A percentile compares a stretch with the other conserved stretches of the same genome.
These are phyloP conservation scores for Ottelia alismoides DNA, from an alignment of 106 monocot genomes.

Conservation along the genomic window DNA sequence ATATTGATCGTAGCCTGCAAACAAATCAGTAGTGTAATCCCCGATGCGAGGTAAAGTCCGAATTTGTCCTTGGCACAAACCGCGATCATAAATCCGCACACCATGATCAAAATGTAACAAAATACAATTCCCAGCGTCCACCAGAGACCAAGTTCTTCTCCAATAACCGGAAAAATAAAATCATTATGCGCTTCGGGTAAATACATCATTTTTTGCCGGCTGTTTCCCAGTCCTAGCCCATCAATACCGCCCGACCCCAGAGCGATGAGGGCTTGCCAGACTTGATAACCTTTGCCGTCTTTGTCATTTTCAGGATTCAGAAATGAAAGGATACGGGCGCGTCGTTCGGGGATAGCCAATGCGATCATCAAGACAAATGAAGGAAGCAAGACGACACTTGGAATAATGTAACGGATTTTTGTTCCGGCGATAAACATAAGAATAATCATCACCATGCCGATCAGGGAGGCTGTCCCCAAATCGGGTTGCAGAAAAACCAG, in stretches of 20 bases:
- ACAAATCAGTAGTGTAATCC: neutral
- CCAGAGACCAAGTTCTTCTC: neutral
- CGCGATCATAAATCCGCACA: neutral
- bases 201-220: neutral
- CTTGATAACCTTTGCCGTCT: neutral
- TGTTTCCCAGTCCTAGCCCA: neutral
- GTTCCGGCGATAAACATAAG: neutral
- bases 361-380: neutral
- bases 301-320: neutral
- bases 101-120: neutral
- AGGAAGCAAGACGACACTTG: neutral
- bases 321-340: neutral
- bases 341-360: neutral
- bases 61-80: neutral
- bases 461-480: neutral
- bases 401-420: neutral
- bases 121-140: neutral
- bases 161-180: neutral
- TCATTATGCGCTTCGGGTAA: neutral
- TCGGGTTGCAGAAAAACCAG: neutral
- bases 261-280: neutral
- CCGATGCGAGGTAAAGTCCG: neutral
- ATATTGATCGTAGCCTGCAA: neutral
- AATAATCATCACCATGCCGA: neutral
- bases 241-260: neutral